Percentiles rank a stretch among this genome's conserved stretches.
phyloP scores from a whole-genome alignment of 2,329 filamentous ascomycete genomes.

The Penicillium thymicola region DNA sequence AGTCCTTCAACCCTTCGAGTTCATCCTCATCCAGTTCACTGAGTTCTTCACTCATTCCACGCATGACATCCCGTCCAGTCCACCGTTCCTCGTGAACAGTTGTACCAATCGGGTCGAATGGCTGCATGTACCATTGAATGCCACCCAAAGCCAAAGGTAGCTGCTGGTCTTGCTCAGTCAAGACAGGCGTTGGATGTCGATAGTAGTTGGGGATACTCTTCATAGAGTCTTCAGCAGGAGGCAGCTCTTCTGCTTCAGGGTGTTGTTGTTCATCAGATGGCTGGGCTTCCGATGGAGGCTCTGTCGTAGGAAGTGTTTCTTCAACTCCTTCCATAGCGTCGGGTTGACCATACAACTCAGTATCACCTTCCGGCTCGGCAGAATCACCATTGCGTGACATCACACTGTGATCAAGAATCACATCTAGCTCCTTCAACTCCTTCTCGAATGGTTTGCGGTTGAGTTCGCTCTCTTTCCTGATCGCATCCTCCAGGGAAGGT shows the following conservation, averaged over 20 bases:
- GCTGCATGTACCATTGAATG: slow-evolving; percentile 81
- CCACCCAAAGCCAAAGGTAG: slow-evolving; percentile 66
- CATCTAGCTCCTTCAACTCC: slow-evolving; percentile 70
- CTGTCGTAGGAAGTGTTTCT: slow-evolving; percentile 10
- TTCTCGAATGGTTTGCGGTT: slow-evolving; percentile 66
- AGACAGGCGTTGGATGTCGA: slow-evolving; percentile 46
- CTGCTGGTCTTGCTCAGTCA: slow-evolving; percentile 43
- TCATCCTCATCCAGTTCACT: slow-evolving; percentile 92
- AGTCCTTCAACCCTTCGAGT: slow-evolving; percentile 57
- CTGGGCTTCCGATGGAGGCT: slow-evolving; percentile 10
- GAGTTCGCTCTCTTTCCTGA: slow-evolving; percentile 78
- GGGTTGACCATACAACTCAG: slow-evolving; percentile 29
- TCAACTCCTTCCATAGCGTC: slow-evolving; percentile 27
- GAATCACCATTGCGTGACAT: slow-evolving; percentile 49
- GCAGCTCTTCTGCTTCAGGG: slow-evolving; percentile 13
- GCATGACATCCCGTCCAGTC: slow-evolving; percentile 67
- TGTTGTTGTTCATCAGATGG: slow-evolving; percentile 7
- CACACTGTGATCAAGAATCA: slow-evolving; percentile 66
- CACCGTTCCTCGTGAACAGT: slow-evolving; percentile 73
- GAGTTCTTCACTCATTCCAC: slow-evolving; percentile 77
- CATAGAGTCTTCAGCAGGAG: slow-evolving; percentile 18
- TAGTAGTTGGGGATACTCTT: slow-evolving; percentile 35
- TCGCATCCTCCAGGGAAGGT: slow-evolving; percentile 69
- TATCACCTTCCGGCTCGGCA: slow-evolving; percentile 41
- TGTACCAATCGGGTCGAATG: slow-evolving; percentile 75